Percentiles rank a stretch among this genome's conserved stretches.
Conservation (phyloP, 208 protist species). For the Leishmania amazonensis region DNA sequence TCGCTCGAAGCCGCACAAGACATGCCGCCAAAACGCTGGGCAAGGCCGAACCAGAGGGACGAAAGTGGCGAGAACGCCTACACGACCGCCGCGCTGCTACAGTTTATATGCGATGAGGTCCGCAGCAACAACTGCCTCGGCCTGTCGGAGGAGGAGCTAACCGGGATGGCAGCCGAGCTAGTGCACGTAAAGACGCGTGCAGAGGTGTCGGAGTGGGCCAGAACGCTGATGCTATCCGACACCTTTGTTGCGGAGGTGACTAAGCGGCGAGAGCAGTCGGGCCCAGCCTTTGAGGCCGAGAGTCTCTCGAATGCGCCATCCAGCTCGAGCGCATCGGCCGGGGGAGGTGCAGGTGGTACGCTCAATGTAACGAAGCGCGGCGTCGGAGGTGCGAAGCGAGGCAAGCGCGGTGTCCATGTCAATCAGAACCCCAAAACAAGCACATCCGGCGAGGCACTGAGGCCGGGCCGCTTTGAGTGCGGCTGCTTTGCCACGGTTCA, state of each 20-base stretch:
- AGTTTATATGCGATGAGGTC: conserved; percentile 72
- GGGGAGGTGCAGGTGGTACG: not conserved
- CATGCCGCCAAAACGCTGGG: conserved; percentile 77
- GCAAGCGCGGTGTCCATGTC: conserved; percentile 28
- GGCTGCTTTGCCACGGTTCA: conserved; percentile 90
- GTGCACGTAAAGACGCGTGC: conserved; percentile 45
- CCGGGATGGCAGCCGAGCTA: conserved; percentile 65
- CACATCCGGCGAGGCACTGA: conserved; percentile 36
- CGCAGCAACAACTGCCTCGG: conserved; percentile 75
- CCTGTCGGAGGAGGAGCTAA: conserved; percentile 69
- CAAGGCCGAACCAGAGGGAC: conserved; percentile 16
- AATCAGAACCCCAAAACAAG: conserved; percentile 31
- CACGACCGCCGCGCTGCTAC: conserved; percentile 27
- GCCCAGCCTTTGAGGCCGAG: conserved; percentile 69
- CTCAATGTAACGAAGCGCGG: conserved; percentile 20
- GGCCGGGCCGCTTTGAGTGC: conserved; percentile 79
- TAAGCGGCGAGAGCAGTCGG: conserved; percentile 49
- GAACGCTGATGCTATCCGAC: conserved; percentile 80
- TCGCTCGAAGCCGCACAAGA: too few relatives aligned
- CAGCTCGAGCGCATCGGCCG: not conserved
- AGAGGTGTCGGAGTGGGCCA: conserved; percentile 78
- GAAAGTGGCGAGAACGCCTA: conserved; percentile 3
- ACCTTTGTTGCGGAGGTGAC: conserved; percentile 69
- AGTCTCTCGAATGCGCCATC: not conserved
- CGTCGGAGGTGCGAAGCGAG: conserved; percentile 12